Base-by-base conservation (phyloP, 1,284 basidiomycete species). In the Moesziomyces aphidis region DNA sequence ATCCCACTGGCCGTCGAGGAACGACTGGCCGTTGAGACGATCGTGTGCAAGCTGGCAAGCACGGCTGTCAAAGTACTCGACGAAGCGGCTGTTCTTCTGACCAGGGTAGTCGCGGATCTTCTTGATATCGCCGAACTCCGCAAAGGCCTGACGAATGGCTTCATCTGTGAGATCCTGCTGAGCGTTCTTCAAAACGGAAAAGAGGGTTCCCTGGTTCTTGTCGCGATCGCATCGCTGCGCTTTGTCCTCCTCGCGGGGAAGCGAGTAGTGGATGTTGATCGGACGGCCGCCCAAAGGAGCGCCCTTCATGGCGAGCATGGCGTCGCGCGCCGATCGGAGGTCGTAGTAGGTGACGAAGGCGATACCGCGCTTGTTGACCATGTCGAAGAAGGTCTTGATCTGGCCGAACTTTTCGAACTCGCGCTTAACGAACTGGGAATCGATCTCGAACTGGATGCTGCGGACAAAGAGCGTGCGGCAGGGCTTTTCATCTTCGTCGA, bases 241-340 rank as follows among this genome's bases (percentile, higher is more conserved):
- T 66, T 91, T 90, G 60, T 98, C 94, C 77, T 93, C 78, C 31
- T 86, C 93, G 67, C 93, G 91, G 5, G 96, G 96, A 43, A 99
- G 87, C 28, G 93, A 95, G 86, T 95, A 99, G 85, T 99, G 96
- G 0, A 99, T 95, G 87, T 99, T 96, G 84, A 98, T 96, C 92
- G 96, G 63, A 10, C 79, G 73, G 31, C 74, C 72, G 19, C 61
- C 72, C 39, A 73, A 66, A 21, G 47, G 50, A 21, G 64, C 61
- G 11, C 68, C 61, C 49, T 81, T 72, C 64, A 97, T 87, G 42
- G 90, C 89, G 61, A 95, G 93, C 84, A 94, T 89, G 8, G 95
- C 95, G 77, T 91, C 88, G 85, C 96, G 93, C 45, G 96, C 95
- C 47, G 93, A 92, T 66, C 96, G 90, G 21, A 96, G 86, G 85